Evolutionary conservation across 371 early-diverging fungal species (phyloP).

Genomic region (Mortierella sp.): DNA sequence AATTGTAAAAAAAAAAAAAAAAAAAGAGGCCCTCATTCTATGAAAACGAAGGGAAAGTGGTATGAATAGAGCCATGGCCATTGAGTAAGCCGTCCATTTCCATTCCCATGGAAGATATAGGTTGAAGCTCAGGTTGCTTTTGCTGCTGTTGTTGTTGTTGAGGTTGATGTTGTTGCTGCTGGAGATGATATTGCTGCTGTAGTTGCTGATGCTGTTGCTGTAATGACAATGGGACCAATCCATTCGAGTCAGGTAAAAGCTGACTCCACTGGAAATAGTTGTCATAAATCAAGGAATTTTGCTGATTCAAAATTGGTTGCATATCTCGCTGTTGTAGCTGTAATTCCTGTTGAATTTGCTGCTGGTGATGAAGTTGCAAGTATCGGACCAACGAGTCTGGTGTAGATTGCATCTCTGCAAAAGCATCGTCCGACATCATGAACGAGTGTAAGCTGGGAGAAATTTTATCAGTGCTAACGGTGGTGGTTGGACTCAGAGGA

Average conservation of each 20-base stretch:
- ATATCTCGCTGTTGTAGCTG: conserved; percentile 35
- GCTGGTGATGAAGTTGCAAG: conserved; percentile 46
- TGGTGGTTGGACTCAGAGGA: conserved; percentile 29
- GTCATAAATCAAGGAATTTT: conserved; percentile 53
- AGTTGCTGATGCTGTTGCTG: conserved; percentile 15
- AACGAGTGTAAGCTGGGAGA: conserved; percentile 34
- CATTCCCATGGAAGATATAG: conserved; percentile 11
- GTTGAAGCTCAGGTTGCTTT: conserved; percentile 15
- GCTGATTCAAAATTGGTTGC: conserved; percentile 48
- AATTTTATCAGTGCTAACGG: conserved; percentile 8
- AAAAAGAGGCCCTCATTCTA: conserved; percentile 2
- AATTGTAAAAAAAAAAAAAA: neutral
- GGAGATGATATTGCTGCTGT: conserved; percentile 11
- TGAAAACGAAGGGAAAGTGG: conserved; percentile 26
- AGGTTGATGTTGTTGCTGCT: conserved; percentile 3
- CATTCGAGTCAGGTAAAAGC: conserved; percentile 11
- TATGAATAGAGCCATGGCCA: conserved; percentile 6
- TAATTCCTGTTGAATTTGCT: conserved; percentile 32
- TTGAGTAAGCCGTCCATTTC: conserved; percentile 22
- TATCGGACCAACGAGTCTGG: conserved; percentile 43
- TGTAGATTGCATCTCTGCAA: conserved; percentile 34
- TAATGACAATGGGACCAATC: neutral
- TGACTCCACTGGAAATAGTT: conserved; percentile 48
- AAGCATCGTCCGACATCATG: conserved; percentile 50
- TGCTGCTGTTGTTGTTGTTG: conserved; percentile 24